Evolutionary conservation across 1,139 yeast genomes (phyloP).

Genomic region (Zygosaccharomyces pseudobailii): DNA sequence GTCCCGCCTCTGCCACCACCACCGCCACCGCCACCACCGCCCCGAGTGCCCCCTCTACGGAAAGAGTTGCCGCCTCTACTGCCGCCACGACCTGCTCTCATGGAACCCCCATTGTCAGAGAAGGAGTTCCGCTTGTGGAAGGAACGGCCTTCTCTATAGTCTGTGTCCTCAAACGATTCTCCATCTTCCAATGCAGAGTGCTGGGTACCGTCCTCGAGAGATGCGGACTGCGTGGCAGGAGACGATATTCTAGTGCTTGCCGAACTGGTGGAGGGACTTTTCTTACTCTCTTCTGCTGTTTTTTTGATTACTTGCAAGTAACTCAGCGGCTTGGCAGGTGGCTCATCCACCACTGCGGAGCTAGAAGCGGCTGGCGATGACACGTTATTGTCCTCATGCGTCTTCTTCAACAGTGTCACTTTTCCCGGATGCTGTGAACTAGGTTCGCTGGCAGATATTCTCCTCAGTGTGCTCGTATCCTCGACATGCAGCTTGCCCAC

Average conservation of each 20-base stretch:
- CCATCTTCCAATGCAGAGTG: background rate
- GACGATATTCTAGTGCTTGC: slow-evolving; percentile 5
- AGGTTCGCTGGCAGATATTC: slow-evolving; percentile 22
- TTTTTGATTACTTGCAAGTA: slow-evolving; percentile 27
- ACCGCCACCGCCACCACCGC: slow-evolving; percentile 15
- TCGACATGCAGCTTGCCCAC: slow-evolving; percentile 43
- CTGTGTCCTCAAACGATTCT: slow-evolving; percentile 11
- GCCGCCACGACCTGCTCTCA: slow-evolving; percentile 1
- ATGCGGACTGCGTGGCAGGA: background rate
- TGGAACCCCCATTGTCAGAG: slow-evolving; percentile 2
- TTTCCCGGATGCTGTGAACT: slow-evolving; percentile 10
- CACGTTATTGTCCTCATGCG: slow-evolving; percentile 10
- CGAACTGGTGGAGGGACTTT: slow-evolving; percentile 9
- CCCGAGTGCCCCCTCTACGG: slow-evolving; percentile 10
- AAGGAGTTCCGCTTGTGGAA: slow-evolving; percentile 3
- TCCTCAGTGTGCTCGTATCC: slow-evolving; percentile 56
- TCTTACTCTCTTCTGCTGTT: slow-evolving; percentile 25
- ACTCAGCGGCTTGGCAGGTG: slow-evolving; percentile 20
- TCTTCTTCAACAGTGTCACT: slow-evolving; percentile 18
- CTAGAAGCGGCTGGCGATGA: background rate
- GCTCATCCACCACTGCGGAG: slow-evolving; percentile 3
- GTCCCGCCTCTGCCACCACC: slow-evolving; percentile 14
- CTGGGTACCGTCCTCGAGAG: slow-evolving; percentile 1
- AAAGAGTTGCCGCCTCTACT: background rate
- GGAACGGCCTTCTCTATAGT: slow-evolving; percentile 2